These are phyloP conservation scores for Oryza rufipogon DNA, from an alignment of 176 grass and related monocot species.

Conservation along the genomic window DNA sequence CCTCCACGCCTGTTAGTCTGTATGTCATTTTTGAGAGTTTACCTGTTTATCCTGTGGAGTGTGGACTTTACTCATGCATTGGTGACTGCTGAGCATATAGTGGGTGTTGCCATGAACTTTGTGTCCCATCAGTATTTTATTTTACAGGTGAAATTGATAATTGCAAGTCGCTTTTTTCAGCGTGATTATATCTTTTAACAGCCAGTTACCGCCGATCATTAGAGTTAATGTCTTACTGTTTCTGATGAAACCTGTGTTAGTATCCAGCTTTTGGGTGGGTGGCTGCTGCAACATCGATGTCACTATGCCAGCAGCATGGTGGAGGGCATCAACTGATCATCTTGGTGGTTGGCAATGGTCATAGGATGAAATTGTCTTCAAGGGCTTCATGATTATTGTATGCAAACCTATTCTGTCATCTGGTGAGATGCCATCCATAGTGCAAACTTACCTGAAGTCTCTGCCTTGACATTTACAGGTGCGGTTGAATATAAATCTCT, in stretches of 20 bases:
- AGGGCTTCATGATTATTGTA: background rate
- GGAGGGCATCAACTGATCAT: background rate
- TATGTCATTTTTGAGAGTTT: constrained; percentile 9
- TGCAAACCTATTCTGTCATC: background rate
- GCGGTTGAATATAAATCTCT: background rate
- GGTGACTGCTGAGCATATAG: constrained; percentile 14
- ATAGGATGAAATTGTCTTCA: background rate
- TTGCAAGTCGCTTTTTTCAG: background rate
- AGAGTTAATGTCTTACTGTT: background rate
- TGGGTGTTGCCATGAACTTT: constrained; percentile 8
- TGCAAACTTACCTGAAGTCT: background rate
- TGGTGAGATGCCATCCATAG: background rate
- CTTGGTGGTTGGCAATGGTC: background rate
- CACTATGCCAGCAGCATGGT: background rate
- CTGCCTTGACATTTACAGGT: background rate
- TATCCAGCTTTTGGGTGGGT: background rate
- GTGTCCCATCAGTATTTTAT: background rate
- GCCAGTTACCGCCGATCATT: background rate
- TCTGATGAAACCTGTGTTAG: background rate
- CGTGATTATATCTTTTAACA: background rate
- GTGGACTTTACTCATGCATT: background rate
- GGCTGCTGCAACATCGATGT: background rate
- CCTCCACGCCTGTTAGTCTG: background rate
- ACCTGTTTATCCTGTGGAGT: background rate
- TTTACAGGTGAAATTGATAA: constrained; percentile 30